Base-by-base conservation (phyloP, 2,329 filamentous ascomycete genomes). In the Orbilia ellipsospora region DNA sequence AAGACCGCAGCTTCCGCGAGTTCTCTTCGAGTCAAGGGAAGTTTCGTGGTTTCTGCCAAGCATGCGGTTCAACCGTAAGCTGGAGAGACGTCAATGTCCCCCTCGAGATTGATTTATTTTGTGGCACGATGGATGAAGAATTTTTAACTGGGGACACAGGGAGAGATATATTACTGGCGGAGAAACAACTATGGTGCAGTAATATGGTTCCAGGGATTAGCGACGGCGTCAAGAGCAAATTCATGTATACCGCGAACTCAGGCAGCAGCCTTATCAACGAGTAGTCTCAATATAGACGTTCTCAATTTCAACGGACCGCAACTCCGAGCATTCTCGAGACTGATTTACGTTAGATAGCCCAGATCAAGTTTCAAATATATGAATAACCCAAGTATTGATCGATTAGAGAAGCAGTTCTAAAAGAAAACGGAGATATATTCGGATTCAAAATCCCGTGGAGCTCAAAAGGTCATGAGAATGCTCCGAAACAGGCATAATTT, bases 11-110 rank as follows among this genome's bases (percentile, higher is more conserved):
- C 13, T 78, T 76, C 68, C 56, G 59, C n/a, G 73, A 77, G 54
- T 87, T 83, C 80, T 80, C 80, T 28, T 83, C 85, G 31, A 83
- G 83, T 0, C 80, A 83, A 0, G 80, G 78, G 0, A 80, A 80
- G 60, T 81, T 83, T 74, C 85, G 86, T 16, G 83, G 82, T 0
- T 87, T 88, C 81, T 88, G 87, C 80, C 75, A 78, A 20, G 79
- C 56, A 4, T 59, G 55, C 80, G 85, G 86, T 13, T 84, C 84
- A 42, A 82, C 85, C 52, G 77, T 88, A n/a, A 85, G 83, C 78
- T 87, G 84, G 84, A 81, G 81, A 8, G 73, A 77, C 23, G 75
- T 77, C 1, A 55, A 57, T 5, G 59, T 31, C 0, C 54, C 61
- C 6, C 56, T 36, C 3, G 68, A 78, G 20, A 70, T 79, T 36